Evolutionary conservation across 202 grass and related monocot genomes (phyloP), one percentile per base, ranked within the genome.

Genomic region (Setaria italica): DNA sequence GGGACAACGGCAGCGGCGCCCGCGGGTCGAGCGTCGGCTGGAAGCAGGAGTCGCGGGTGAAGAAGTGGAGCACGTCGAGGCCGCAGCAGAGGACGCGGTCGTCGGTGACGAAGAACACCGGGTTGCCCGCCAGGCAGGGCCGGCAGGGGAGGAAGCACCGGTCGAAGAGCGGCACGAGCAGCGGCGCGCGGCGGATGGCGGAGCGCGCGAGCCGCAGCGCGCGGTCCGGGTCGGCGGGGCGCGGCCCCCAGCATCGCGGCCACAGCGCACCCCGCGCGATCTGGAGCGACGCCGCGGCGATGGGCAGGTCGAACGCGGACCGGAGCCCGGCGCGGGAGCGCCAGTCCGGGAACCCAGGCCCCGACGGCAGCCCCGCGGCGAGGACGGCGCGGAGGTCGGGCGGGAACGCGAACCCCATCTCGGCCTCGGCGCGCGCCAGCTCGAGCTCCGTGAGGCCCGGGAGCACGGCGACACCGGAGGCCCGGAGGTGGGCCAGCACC

Each of bases 301-400:
- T 70, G 25, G 94, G 94, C 13, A 97, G 85, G 51, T 97, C 94
- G 30, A 98, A 88, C 7, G 93, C 79, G 20, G 89, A 41, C 0
- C 88, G 77, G 30, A 98, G 82, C 2, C 87, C 82, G 8, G 80
- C 63, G 8, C 70, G 83, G 49, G 66, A 32, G 25, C 85, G 85
- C 95, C 95, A 98, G 70, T 98, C 91, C 4, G 91, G 95, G 86
- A 98, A 98, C 0, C 95, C 93, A 0, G 89, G 89, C 0, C 91
- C 93, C 1, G 89, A 89, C 0, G 95, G 93, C 0, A 98, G 78
- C 6, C 89, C 95, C 12, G 89, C 80, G 30, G 84, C 79, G 19
- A 98, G 93, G 3, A 98, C 81, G 0, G 91, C 92, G 20, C 93
- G 91, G 45, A 98, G 91, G 90, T 98, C 95, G 3, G 95, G 95